phyloP scores from a whole-genome alignment of 2,329 filamentous ascomycete species.

The Arthrobotrys megalospora region DNA sequence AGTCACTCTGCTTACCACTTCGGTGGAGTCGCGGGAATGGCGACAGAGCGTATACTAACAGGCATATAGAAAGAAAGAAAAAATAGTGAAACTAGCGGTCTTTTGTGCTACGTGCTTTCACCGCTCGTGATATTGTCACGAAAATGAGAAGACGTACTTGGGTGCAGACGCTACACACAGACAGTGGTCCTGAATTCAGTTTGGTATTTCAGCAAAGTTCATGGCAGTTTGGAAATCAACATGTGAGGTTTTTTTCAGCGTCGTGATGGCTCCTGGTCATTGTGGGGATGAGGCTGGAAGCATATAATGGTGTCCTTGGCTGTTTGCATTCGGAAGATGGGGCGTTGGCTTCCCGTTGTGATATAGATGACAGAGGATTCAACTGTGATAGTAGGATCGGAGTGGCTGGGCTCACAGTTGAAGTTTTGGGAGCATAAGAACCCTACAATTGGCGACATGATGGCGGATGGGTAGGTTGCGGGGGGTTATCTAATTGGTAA shows the following conservation, averaged over 20 bases:
- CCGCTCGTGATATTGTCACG: constrained; percentile 42
- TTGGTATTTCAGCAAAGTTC: constrained; percentile 34
- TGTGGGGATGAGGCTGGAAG: constrained; percentile 45
- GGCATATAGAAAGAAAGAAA: constrained; percentile 14
- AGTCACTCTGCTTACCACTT: constrained; percentile 13
- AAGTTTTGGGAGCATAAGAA: constrained; percentile 20
- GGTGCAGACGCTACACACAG: constrained; percentile 52
- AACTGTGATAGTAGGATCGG: constrained; percentile 36
- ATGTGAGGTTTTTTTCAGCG: constrained; percentile 43
- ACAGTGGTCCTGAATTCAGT: constrained; percentile 44
- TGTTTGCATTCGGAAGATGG: constrained; percentile 33
- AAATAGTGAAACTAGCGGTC: constrained; percentile 35
- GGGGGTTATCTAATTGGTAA: constrained; percentile 22
- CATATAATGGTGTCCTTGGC: constrained; percentile 42
- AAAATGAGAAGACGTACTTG: constrained; percentile 61
- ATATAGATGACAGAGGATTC: constrained; percentile 27
- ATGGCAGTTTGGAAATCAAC: constrained; percentile 13
- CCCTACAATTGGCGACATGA: constrained; percentile 21
- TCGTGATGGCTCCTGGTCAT: constrained; percentile 38
- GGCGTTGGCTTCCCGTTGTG: constrained; percentile 41
- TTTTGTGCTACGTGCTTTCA: constrained; percentile 61
- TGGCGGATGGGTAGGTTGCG: constrained; percentile 30
- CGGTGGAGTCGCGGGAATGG: constrained; percentile 21
- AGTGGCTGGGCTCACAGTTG: constrained; percentile 28
- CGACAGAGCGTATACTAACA: constrained; percentile 36